A percentile compares a stretch with the other conserved stretches of the same genome.
These are phyloP conservation scores for Phialemonium atrogriseum DNA, from an alignment of 2,329 filamentous ascomycete genomes.

Conservation along the genomic window DNA sequence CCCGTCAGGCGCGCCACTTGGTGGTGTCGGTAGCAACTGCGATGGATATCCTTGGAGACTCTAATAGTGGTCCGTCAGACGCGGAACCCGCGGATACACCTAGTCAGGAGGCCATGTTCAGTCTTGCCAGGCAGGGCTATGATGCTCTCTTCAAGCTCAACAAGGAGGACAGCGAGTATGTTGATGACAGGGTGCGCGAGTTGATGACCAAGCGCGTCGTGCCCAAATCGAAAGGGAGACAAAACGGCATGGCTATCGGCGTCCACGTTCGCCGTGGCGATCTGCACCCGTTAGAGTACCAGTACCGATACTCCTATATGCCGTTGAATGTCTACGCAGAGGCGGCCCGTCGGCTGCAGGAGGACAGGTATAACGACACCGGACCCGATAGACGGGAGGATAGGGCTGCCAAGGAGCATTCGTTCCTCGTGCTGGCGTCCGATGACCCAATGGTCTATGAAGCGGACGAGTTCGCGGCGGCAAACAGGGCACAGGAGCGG, in stretches of 20 bases:
- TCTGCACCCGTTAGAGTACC: slow-evolving; percentile 65
- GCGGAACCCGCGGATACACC: slow-evolving; percentile 38
- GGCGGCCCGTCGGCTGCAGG: slow-evolving; percentile 47
- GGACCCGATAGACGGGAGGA: slow-evolving; percentile 24
- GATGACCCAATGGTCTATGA: slow-evolving; percentile 73
- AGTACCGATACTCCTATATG: slow-evolving; percentile 71
- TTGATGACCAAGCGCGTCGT: slow-evolving; percentile 37
- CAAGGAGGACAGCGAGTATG: slow-evolving; percentile 57
- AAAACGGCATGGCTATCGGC: slow-evolving; percentile 52
- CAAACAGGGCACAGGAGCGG: slow-evolving; percentile 59
- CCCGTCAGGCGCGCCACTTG: slow-evolving; percentile 65
- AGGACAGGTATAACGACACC: slow-evolving; percentile 36
- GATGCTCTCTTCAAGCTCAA: slow-evolving; percentile 65
- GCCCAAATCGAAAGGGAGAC: slow-evolving; percentile 22
- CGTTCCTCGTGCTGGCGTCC: slow-evolving; percentile 60
- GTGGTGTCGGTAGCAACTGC: slow-evolving; percentile 64
- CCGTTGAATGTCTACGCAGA: slow-evolving; percentile 62
- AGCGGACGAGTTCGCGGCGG: slow-evolving; percentile 50
- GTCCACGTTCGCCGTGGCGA: slow-evolving; percentile 78
- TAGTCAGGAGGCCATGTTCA: slow-evolving; percentile 54
- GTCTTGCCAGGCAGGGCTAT: slow-evolving; percentile 61
- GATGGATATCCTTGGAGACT: slow-evolving; percentile 52
- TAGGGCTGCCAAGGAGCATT: slow-evolving; percentile 26
- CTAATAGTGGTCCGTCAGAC: slow-evolving; percentile 42
- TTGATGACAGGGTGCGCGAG: slow-evolving; percentile 47